phyloP scores from a whole-genome alignment of 2,329 filamentous ascomycete species.

The Penicillium sp. region DNA sequence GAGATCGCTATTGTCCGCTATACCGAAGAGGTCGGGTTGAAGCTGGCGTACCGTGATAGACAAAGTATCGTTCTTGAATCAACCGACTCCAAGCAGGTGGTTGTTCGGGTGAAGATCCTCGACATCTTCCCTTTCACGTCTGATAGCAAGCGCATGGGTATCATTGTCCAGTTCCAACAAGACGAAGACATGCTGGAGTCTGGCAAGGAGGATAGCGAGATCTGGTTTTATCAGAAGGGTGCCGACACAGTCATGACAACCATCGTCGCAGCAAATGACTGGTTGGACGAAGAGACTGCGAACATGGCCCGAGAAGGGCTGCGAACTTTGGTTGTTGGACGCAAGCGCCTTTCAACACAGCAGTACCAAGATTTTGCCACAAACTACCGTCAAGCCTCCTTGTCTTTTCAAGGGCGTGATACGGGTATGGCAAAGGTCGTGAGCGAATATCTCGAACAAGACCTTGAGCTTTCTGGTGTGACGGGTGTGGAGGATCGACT shows the following conservation, averaged over 20 bases:
- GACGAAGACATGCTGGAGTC: conserved; percentile 52
- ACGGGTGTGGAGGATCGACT: conserved; percentile 98
- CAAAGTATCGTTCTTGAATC: conserved; percentile 82
- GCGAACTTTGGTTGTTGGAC: conserved; percentile 90
- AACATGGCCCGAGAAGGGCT: conserved; percentile 98
- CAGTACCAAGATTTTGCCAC: conserved; percentile 80
- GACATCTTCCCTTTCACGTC: conserved; percentile 98
- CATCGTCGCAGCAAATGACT: conserved; percentile 94
- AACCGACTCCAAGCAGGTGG: conserved; percentile 68
- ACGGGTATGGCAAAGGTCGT: conserved; percentile 78
- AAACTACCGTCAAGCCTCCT: conserved; percentile 74
- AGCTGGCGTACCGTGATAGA: conserved; percentile 81
- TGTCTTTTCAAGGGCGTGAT: conserved; percentile 79
- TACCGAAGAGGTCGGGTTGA: conserved; percentile 88
- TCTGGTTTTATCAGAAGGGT: conserved; percentile 99
- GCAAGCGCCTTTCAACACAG: conserved; percentile 75
- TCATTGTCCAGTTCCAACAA: conserved; percentile 83
- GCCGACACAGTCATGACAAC: conserved; percentile 97
- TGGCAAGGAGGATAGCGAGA: conserved; percentile 65
- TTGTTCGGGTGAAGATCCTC: conserved; percentile 83
- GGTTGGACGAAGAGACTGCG: conserved; percentile 98
- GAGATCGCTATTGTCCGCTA: conserved; percentile 97
- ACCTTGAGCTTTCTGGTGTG: conserved; percentile 91
- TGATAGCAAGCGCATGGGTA: conserved; percentile 97
- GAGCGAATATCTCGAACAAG: conserved; percentile 76